A percentile compares a stretch with the other conserved stretches of the same genome.
Evolutionary conservation across 2,329 filamentous ascomycete species (phyloP).

Genomic region (Neophaeococcomyces aloes): DNA sequence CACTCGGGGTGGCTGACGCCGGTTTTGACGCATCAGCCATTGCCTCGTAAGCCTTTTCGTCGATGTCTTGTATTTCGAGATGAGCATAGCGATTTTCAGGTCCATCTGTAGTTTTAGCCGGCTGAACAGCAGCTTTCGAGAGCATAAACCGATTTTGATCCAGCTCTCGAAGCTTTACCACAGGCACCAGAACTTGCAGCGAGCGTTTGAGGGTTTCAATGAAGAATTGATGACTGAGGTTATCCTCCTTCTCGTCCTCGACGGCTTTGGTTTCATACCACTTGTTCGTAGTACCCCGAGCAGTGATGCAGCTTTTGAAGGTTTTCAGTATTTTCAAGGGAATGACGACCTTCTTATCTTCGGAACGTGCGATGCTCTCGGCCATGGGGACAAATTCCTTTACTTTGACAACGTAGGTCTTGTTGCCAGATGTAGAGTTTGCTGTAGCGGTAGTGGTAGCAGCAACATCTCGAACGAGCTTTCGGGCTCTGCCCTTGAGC

Average conservation of each 20-base stretch:
- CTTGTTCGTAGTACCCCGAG: neutral
- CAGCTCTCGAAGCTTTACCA: neutral
- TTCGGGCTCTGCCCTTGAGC: neutral
- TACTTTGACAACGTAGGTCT: neutral
- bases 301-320: slow-evolving; percentile 1
- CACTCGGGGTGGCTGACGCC: neutral
- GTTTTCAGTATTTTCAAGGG: neutral
- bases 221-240: neutral
- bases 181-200: neutral
- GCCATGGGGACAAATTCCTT: neutral
- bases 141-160: neutral
- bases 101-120: neutral
- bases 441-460: neutral
- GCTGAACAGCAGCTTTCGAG: neutral
- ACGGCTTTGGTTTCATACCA: neutral
- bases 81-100: neutral
- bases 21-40: neutral
- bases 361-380: neutral
- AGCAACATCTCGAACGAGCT: neutral
- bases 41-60: neutral
- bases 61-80: slow-evolving; percentile 1
- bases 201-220: neutral
- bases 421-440: neutral
- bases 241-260: neutral
- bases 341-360: neutral